Base-by-base conservation (phyloP, 331 rosid species). In the Quercus phellos region DNA sequence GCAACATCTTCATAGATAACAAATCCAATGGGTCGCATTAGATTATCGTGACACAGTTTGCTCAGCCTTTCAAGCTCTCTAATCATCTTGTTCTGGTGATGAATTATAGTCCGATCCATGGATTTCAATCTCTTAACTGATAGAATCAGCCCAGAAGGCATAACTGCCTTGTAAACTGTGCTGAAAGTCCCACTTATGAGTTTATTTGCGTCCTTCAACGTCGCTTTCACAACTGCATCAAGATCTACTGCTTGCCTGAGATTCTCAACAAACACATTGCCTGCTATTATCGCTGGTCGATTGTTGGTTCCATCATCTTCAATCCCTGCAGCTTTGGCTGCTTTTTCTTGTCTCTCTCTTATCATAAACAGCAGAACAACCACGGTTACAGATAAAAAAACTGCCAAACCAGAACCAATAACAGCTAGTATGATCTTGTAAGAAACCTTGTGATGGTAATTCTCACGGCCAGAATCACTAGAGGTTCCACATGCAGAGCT, bases 1-100 rank as follows among this genome's bases (percentile, higher is more conserved):
- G 96, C 99, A 81, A 93, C 92, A 73, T 95, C 99, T 74, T 95
- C 98, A 30, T 91, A 95, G 73, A 95, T 93, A 77, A 95, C 99
- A 80, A 88, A 95, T 27, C 99, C 99, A 42, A 95, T 83, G 18
- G 97, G 97, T 46, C 92, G 96, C 78, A 89, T 90, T 13, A 95
- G 89, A 81, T 95, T 95, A 12, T 90, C 98, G 35, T 95, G 97
- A 76, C 85, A 91, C 14, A 95, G 93, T 81, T 89, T 91, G 76
- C 98, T 88, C 78, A 95, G 93, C 85, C 97, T 90, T 83, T 95
- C 98, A n/a, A 95, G 98, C 80, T 95, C 99, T 85, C 97, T 85
- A 68, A 95, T 90, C 99, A 95, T 95, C 88, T 93, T 95, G 85
- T 86, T 87, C 83, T 95, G 99, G 80, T 95, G 99, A 78, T 95